A percentile compares a stretch with the other conserved stretches of the same genome.
Evolutionary conservation across 306 rosid genomes (phyloP).

Genomic region (Cucumis sativus): Cucumber_9930_V3 NC_026657.2:5663001-5663500

Average conservation of each 20-base stretch:
- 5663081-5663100: not conserved
- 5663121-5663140: not conserved
- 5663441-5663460: not conserved
- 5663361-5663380: not conserved
- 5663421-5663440: not conserved
- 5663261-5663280: not conserved
- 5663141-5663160: slow-evolving; percentile 1
- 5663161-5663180: not conserved
- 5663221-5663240: not conserved
- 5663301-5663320: not conserved
- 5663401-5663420: not conserved
- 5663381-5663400: not conserved
- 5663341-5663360: not conserved
- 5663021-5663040: no score
- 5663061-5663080: not conserved
- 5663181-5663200: not conserved
- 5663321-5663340: not conserved
- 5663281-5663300: not conserved
- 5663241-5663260: slow-evolving; percentile 1
- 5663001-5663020: no score
- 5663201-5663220: not conserved
- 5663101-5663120: not conserved
- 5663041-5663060: not conserved
- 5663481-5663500: not conserved
- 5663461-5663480: not conserved